Evolutionary conservation across 2,329 filamentous ascomycete species (phyloP).

Genomic region (Aspergillus cejpii): DNA sequence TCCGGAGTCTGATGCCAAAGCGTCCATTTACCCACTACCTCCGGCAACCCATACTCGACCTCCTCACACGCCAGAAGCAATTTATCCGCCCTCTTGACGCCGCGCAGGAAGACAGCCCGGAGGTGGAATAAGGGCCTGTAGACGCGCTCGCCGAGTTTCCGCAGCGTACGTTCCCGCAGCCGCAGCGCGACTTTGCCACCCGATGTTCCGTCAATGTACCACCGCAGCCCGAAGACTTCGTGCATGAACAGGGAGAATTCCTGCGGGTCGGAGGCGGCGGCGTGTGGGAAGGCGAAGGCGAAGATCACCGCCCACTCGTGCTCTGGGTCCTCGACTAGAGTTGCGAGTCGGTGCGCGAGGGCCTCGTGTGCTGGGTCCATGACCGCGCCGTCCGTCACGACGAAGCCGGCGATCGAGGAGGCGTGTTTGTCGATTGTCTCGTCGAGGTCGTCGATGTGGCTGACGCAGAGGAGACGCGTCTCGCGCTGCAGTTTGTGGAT

Average conservation of each 20-base stretch:
- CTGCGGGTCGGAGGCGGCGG: constrained; percentile 3
- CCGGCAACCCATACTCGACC: no score
- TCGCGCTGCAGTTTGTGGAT: constrained; percentile 8
- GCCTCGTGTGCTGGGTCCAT: no score
- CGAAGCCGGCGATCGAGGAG: constrained; percentile 7
- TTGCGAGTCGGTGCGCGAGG: constrained; percentile 2
- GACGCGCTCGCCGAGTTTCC: no score
- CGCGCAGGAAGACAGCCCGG: no score
- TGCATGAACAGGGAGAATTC: constrained; percentile 6
- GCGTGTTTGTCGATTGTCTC: constrained; percentile 1
- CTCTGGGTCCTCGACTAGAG: neutral
- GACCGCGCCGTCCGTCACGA: constrained; percentile 7
- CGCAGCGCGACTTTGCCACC: no score
- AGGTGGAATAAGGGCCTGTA: no score
- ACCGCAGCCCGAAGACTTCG: constrained; percentile 4
- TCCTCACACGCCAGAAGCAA: no score
- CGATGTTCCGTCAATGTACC: no score
- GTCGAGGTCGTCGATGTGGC: neutral
- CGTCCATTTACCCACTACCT: no score
- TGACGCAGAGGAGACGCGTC: constrained; percentile 4
- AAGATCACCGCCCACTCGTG: constrained; percentile 6
- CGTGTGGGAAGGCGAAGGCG: constrained; percentile 10
- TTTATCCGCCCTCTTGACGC: no score
- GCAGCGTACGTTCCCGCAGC: no score
- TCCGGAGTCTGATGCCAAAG: no score